These are phyloP conservation scores for Ceratocystis eucalypticola DNA, from an alignment of 2,329 filamentous ascomycete genomes.

Conservation along the genomic window DNA sequence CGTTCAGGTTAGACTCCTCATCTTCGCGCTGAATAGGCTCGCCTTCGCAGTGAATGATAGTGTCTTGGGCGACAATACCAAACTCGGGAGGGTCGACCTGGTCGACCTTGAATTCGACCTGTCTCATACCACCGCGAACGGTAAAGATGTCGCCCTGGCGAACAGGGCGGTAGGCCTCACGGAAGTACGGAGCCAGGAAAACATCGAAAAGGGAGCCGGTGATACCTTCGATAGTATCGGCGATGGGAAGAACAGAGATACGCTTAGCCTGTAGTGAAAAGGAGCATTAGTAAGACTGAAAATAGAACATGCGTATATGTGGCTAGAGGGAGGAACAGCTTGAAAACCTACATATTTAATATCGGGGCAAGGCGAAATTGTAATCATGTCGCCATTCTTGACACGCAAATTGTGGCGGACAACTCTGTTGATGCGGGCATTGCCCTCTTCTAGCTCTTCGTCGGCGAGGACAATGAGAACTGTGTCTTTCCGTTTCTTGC, in stretches of 20 bases:
- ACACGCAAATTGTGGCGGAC: conserved; percentile 96
- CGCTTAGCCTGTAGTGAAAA: conserved; percentile 67
- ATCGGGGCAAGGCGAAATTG: conserved; percentile 92
- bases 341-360: conserved; percentile 90
- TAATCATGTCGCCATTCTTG: conserved; percentile 96
- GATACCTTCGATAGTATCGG: conserved; percentile 93
- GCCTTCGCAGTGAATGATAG: conserved; percentile 96
- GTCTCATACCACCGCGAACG: conserved; percentile 92
- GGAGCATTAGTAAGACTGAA: neutral
- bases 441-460: conserved; percentile 95
- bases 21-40: conserved; percentile 92
- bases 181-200: conserved; percentile 98
- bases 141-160: conserved; percentile 97
- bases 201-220: conserved; percentile 97
- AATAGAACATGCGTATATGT: neutral
- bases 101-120: conserved; percentile 99
- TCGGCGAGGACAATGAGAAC: conserved; percentile 95
- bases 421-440: conserved; percentile 93
- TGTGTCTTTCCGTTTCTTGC: conserved; percentile 99
- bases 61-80: conserved; percentile 96
- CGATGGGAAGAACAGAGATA: conserved; percentile 94
- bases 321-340: neutral
- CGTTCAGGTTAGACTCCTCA: conserved; percentile 97
- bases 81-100: conserved; percentile 98
- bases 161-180: conserved; percentile 93